These are phyloP conservation scores for Silene noctiflora DNA, from an alignment of 179 eudicot genomes.

Conservation along the genomic window DNA sequence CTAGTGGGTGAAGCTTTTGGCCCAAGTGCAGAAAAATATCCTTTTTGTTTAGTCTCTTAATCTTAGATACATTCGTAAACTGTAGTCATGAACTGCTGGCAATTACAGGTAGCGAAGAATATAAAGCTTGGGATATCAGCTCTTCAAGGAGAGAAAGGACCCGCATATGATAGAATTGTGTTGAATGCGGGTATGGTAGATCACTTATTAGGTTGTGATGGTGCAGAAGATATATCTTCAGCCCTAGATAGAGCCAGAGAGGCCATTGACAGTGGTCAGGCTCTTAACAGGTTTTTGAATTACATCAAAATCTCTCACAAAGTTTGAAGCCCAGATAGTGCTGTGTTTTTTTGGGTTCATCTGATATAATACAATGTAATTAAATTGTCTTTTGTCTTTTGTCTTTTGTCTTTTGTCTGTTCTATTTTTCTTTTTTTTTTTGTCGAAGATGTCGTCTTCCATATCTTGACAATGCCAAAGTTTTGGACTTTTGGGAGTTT, in stretches of 20 bases:
- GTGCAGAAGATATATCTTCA: conserved; percentile 64
- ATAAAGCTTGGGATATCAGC: conserved; percentile 89
- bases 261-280: conserved; percentile 89
- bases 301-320: conserved; percentile 73
- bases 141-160: conserved; percentile 83
- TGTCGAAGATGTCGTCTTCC: no score
- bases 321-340: conserved; percentile 25
- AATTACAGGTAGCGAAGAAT: conserved; percentile 65
- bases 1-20: no score
- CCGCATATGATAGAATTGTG: conserved; percentile 86
- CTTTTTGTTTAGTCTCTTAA: no score
- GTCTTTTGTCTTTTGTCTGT: no score
- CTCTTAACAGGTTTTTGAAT: conserved; percentile 59
- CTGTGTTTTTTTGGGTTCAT: neutral
- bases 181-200: conserved; percentile 84
- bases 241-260: conserved; percentile 86
- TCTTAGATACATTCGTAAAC: no score
- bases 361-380: conserved; percentile 11
- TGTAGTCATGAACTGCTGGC: conserved; percentile 1
- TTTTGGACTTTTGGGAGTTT: no score
- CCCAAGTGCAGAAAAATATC: no score
- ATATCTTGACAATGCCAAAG: no score
- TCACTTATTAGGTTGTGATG: conserved; percentile 85
- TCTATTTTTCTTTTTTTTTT: no score
- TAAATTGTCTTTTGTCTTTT: conserved; percentile 8